These are phyloP conservation scores for Vicia faba DNA, from an alignment of 306 rosid genomes.

Conservation along the genomic window DNA sequence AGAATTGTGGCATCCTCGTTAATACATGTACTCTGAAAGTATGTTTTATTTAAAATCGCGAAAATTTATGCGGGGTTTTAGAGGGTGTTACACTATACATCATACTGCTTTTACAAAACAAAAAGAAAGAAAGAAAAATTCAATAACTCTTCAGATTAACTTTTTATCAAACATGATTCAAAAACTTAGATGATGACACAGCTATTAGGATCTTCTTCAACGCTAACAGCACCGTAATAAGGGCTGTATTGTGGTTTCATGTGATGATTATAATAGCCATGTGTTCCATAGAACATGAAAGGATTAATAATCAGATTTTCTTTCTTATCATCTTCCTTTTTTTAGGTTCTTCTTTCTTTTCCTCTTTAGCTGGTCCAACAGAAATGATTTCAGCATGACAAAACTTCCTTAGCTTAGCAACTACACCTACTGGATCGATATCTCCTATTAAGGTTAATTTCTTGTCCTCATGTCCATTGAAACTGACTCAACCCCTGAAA, in stretches of 20 bases:
- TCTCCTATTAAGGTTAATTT: slow-evolving; percentile 61
- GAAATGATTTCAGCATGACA: slow-evolving; percentile 49
- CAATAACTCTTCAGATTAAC: neutral
- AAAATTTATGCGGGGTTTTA: too few relatives aligned
- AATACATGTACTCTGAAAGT: too few relatives aligned
- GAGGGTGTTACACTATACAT: too few relatives aligned
- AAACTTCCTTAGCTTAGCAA: slow-evolving; percentile 52
- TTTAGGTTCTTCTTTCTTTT: too few relatives aligned
- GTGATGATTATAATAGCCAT: slow-evolving; percentile 21
- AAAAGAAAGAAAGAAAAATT: neutral
- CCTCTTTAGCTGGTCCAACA: slow-evolving; percentile 53
- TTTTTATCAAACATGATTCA: too few relatives aligned
- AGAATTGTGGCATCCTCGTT: too few relatives aligned
- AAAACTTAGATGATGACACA: too few relatives aligned
- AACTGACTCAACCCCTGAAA: slow-evolving; percentile 67
- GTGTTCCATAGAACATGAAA: neutral
- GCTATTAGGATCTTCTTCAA: slow-evolving; percentile 53
- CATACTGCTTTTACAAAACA: neutral
- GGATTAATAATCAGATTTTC: slow-evolving; percentile 37
- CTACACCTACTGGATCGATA: slow-evolving; percentile 56
- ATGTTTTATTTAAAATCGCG: too few relatives aligned
- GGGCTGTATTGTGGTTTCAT: neutral
- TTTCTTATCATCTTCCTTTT: slow-evolving; percentile 60
- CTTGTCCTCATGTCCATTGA: slow-evolving; percentile 56
- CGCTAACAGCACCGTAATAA: neutral